Conservation (phyloP, 2,329 filamentous ascomycete species). For the Arthrobotrys musiformis region DNA sequence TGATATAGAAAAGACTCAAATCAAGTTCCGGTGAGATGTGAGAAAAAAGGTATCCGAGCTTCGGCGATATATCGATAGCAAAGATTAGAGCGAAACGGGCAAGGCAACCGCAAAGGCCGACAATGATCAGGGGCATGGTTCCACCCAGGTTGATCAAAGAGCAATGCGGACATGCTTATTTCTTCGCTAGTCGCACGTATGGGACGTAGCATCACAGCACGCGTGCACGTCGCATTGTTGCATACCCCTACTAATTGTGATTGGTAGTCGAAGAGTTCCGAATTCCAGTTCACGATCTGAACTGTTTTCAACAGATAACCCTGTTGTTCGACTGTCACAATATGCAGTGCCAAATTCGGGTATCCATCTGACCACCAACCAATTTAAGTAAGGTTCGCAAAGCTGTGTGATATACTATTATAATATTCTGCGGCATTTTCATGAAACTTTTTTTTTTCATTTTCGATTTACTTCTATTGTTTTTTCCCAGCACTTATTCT, state of each 20-base stretch:
- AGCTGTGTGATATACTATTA: slow-evolving; percentile 17
- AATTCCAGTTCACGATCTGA: background rate
- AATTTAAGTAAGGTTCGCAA: slow-evolving; percentile 6
- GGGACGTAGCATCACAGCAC: background rate
- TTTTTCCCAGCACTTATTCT: background rate
- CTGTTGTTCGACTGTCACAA: background rate
- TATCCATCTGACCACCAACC: slow-evolving; percentile 30
- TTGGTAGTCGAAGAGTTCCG: background rate
- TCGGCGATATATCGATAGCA: background rate
- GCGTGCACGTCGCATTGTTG: background rate
- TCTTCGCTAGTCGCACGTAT: background rate
- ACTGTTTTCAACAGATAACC: no score
- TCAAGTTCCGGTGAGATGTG: background rate
- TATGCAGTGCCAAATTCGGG: background rate
- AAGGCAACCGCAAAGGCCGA: background rate
- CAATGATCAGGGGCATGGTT: background rate
- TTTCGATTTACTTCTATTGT: background rate
- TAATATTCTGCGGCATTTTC: slow-evolving; percentile 20
- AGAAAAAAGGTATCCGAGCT: background rate
- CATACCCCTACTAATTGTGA: background rate
- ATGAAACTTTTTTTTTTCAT: background rate
- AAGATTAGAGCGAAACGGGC: background rate
- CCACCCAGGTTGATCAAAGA: background rate
- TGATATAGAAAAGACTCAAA: no score
- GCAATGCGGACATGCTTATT: background rate